Percentiles rank a stretch among this genome's conserved stretches.
phyloP scores from a whole-genome alignment of 768 basidiomycete species.

The Fibroporia radiculosa region DNA sequence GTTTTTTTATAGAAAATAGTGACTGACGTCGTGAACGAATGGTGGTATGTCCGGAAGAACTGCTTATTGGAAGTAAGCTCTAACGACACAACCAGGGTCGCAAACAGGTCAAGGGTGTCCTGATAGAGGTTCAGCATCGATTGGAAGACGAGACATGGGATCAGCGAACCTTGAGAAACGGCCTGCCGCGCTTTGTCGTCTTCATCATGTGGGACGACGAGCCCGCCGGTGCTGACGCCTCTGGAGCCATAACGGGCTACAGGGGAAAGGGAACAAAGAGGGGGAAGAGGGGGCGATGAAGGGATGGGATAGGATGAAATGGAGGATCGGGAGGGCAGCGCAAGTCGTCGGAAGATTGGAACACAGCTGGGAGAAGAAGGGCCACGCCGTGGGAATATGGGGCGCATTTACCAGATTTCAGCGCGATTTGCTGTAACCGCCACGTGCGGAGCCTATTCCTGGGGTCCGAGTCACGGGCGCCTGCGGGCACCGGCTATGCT shows the following conservation, averaged over 20 bases:
- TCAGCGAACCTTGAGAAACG: constrained; percentile 74
- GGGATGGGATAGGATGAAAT: constrained; percentile 8
- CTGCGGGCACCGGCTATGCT: too few species aligned
- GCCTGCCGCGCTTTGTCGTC: constrained; percentile 92
- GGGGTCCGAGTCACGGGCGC: too few species aligned
- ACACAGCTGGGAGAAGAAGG: neutral
- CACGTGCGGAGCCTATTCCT: constrained; percentile 1
- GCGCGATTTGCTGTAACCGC: neutral
- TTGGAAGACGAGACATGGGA: constrained; percentile 5
- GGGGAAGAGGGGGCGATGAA: constrained; percentile 18
- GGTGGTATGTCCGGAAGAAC: constrained; percentile 91
- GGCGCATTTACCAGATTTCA: constrained; percentile 9
- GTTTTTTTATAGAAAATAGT: too few species aligned
- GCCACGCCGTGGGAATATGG: constrained; percentile 8
- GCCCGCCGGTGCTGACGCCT: constrained; percentile 39
- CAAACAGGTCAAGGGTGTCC: constrained; percentile 98
- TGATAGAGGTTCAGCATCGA: constrained; percentile 23
- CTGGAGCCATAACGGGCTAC: constrained; percentile 29
- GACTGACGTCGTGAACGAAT: constrained; percentile 92
- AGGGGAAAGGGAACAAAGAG: constrained; percentile 23
- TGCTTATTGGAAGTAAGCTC: constrained; percentile 85
- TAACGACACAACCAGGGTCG: constrained; percentile 91
- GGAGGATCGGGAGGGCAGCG: constrained; percentile 10
- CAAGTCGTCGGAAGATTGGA: constrained; percentile 3
- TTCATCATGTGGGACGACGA: constrained; percentile 96